phyloP scores from a whole-genome alignment of 768 basidiomycete genomes.

The Coprinopsis marcescibilis region DNA sequence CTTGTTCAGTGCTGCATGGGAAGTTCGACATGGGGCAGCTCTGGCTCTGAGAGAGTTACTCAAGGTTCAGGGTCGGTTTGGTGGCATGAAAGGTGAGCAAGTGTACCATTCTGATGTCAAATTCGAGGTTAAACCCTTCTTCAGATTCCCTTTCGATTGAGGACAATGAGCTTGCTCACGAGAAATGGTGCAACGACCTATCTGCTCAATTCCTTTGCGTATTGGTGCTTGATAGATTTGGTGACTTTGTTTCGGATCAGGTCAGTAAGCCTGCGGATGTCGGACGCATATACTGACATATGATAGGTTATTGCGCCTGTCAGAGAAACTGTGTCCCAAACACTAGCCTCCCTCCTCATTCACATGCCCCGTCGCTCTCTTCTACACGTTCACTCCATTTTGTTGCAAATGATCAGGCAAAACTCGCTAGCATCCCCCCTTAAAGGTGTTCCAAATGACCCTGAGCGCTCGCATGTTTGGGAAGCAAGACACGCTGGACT shows the following conservation, averaged over 20 bases:
- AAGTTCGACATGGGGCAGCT: conserved; percentile 89
- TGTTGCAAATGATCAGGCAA: conserved; percentile 93
- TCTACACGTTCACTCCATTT: conserved; percentile 71
- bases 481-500: conserved; percentile 97
- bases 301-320: conserved; percentile 86
- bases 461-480: conserved; percentile 72
- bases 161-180: conserved; percentile 66
- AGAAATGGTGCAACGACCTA: conserved; percentile 86
- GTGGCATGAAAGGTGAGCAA: conserved; percentile 70
- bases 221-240: conserved; percentile 94
- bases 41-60: conserved; percentile 87
- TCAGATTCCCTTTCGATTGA: conserved; percentile 45
- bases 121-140: neutral
- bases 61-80: conserved; percentile 74
- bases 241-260: conserved; percentile 95
- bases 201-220: conserved; percentile 83
- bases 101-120: neutral
- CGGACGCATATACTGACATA: neutral
- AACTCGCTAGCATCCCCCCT: conserved; percentile 48
- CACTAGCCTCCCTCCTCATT: conserved; percentile 80
- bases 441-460: conserved; percentile 16
- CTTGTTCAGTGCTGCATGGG: conserved; percentile 84
- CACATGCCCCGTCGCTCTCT: conserved; percentile 84
- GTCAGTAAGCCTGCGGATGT: conserved; percentile 16
- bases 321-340: conserved; percentile 92